phyloP scores from a whole-genome alignment of 2,329 filamentous ascomycete genomes.

The Helotiales sp. region DNA sequence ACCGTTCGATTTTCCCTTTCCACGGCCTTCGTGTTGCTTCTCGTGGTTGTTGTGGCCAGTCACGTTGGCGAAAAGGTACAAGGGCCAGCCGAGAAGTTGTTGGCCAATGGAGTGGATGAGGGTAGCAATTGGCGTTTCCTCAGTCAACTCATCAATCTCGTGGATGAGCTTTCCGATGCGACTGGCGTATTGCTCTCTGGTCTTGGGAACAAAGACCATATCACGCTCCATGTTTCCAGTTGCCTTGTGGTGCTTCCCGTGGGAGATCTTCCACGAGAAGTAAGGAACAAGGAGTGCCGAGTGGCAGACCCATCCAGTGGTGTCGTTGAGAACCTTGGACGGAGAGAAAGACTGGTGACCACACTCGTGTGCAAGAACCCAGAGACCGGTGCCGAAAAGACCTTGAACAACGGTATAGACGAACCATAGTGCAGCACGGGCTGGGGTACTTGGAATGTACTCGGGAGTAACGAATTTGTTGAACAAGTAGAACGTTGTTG shows the following conservation, averaged over 20 bases:
- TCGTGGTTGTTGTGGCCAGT: constrained; percentile 97
- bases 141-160: constrained; percentile 85
- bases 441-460: constrained; percentile 71
- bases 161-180: constrained; percentile 76
- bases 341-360: constrained; percentile 95
- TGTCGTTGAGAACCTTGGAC: constrained; percentile 89
- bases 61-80: constrained; percentile 90
- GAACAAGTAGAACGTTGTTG: constrained; percentile 82
- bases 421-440: constrained; percentile 68
- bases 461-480: constrained; percentile 90
- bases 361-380: constrained; percentile 98
- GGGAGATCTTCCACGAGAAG: constrained; percentile 99
- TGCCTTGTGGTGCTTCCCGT: constrained; percentile 99
- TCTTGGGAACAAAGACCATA: constrained; percentile 98
- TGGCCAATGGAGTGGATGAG: constrained; percentile 75
- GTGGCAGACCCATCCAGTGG: constrained; percentile 90
- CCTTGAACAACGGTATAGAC: constrained; percentile 80
- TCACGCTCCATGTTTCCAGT: constrained; percentile 97
- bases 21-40: constrained; percentile 89
- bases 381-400: constrained; percentile 89
- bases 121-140: constrained; percentile 91
- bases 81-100: constrained; percentile 90
- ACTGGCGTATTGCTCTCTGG: constrained; percentile 78
- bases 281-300: constrained; percentile 90
- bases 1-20: constrained; percentile 90